Base-by-base conservation (phyloP, 768 basidiomycete species). In the Podaxis sp. region DNA sequence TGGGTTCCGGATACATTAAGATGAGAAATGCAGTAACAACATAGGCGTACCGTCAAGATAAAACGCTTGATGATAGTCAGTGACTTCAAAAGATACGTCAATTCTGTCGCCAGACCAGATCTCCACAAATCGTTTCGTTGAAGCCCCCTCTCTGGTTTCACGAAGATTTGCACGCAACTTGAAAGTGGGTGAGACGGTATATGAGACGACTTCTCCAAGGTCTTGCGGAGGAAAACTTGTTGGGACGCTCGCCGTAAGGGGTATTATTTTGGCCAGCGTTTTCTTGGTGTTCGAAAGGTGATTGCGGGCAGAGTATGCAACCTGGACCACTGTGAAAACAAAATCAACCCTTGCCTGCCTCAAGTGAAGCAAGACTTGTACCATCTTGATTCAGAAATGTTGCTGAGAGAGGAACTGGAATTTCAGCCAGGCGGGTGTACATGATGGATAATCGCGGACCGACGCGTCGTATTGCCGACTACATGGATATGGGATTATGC, bases 51-150 rank as follows among this genome's bases (percentile, higher is more conserved):
- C 86, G 65, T 91, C 88, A 3, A 81, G 74, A 66, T 87, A 87
- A 65, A 88, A 89, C 9, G 79, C 76, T 0, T 81, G 84, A 62
- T 90, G 87, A 3, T 68, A 66, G 27, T 84, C 80, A 1, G 86
- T 83, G 17, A 89, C 86, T 38, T 89, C 85, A 33, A 81, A 67
- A 0, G 79, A 80, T 0, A 73, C 75, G 55, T 82, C 78, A 1
- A 86, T 69, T 8, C 70, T 65, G 29, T 78, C 74, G 0, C 75
- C 77, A 0, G 71, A 67, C 86, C 87, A 89, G 13, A 90, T 72
- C 69, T 91, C 89, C 0, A 90, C 79, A 57, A 77, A 82, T 37
- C 86, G 78, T 64, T 78, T 83, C 63, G 79, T 76, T 0, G 69
- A 37, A 2, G 69, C 65, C 33, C 77, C 76, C 19, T 61, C 55